Conservation (phyloP, 176 grass and related monocot species). For the Metroxylon sagu region DNA sequence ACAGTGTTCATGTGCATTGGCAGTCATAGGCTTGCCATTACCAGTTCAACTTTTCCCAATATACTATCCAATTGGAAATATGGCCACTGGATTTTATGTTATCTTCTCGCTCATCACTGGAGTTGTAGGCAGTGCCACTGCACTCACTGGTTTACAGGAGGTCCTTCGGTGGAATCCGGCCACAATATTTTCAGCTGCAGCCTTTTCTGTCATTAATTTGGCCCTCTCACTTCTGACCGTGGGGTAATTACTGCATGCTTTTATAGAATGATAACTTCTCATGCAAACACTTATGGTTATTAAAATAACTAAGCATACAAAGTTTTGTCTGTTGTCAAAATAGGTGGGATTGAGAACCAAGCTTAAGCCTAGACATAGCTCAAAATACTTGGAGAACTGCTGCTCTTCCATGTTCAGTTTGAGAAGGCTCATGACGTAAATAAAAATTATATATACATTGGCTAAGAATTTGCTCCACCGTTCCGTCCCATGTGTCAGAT, state of each 20-base stretch:
- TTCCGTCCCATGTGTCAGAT: no score
- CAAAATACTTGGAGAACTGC: no score
- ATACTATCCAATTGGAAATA: slow-evolving; percentile 94
- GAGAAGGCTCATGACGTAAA: no score
- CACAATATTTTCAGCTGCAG: slow-evolving; percentile 59
- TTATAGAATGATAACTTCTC: not conserved
- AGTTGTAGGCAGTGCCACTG: slow-evolving; percentile 68
- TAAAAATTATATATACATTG: no score
- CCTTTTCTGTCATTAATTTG: slow-evolving; percentile 55
- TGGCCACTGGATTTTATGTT: slow-evolving; percentile 88
- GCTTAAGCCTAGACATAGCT: no score
- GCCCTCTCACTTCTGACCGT: slow-evolving; percentile 78
- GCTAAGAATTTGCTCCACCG: no score
- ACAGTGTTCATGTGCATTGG: not conserved
- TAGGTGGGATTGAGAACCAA: no score
- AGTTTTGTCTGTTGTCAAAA: no score
- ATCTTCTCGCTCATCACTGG: slow-evolving; percentile 70
- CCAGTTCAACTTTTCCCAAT: slow-evolving; percentile 77
- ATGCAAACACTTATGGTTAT: no score
- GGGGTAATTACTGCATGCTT: slow-evolving; percentile 36
- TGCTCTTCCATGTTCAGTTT: no score
- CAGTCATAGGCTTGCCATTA: slow-evolving; percentile 35
- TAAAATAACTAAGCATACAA: no score
- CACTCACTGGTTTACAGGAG: slow-evolving; percentile 64
- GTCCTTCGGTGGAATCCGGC: slow-evolving; percentile 25